These are phyloP conservation scores for Claviceps spartinae DNA, from an alignment of 2,329 filamentous ascomycete species.

Conservation along the genomic window DNA sequence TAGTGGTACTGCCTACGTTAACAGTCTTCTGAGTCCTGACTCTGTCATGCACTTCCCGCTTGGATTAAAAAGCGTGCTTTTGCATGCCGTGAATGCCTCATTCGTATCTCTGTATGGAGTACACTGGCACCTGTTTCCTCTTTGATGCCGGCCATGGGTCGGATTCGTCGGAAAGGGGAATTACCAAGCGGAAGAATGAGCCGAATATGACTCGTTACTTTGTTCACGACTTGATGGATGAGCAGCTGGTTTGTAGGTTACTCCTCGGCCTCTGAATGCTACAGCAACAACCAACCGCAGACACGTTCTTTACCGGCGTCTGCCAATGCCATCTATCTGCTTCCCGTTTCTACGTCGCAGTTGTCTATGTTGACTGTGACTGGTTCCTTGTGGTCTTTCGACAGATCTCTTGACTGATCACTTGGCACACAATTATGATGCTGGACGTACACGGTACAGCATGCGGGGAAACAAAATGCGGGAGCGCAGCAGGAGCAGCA, in stretches of 20 bases:
- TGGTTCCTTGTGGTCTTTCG: no score
- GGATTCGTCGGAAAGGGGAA: neutral
- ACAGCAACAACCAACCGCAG: neutral
- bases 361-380: no score
- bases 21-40: neutral
- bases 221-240: neutral
- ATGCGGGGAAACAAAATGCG: no score
- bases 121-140: neutral
- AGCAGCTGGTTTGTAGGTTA: neutral
- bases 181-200: neutral
- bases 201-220: neutral
- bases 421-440: no score
- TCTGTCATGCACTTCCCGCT: neutral
- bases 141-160: neutral
- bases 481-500: no score
- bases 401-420: no score
- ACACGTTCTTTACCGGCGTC: no score
- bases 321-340: no score
- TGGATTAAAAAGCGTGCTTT: neutral
- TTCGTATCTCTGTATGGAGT: neutral
- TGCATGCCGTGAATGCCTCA: neutral
- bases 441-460: no score
- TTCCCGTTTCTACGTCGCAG: no score
- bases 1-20: neutral
- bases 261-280: neutral